Evolutionary conservation across 2,329 filamentous ascomycete species (phyloP), one percentile per base, ranked within the genome.

Genomic region (Huntiella bhutanensis): DNA sequence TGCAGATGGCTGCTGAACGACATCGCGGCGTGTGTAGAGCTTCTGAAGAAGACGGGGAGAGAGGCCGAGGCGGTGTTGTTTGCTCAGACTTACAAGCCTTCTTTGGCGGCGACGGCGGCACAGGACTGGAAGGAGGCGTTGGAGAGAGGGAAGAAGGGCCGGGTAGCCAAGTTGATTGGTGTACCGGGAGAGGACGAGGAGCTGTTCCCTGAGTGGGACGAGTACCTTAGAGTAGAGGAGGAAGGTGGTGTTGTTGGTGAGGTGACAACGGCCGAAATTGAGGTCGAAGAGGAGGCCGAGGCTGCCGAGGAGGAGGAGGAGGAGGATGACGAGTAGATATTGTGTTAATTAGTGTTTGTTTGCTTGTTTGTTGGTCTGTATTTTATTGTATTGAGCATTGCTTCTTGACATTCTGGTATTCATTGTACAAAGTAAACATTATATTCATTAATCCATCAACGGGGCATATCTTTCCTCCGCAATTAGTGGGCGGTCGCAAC

Each of bases 151-250:
- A 88, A 88, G 60, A 94, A 92, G 68, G 73, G 71, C 8, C 84
- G 91, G 53, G 81, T 96, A 3, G 76, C 82, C 8, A 81, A 88
- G 64, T 69, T 86, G 43, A 73, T 98, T 46, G 88, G 82, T 51
- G 71, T 84, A 0, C 91, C 91, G 0, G 82, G 76, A 0, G 79
- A 82, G 54, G 83, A 86, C 50, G 81, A 81, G 36, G 87, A 93
- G 2, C 71, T 98, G 54, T 98, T 98, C 65, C 88, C 88, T 0
- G 85, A 95, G 57, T 98, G 91, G 91, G 82, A 94, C 4, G 81
- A 91, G 61, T 95, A 84, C 68, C 59, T 96, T 54, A 71, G 73
- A 57, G 59, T 94, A 51, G 91, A 96, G 66, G 73, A 71, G 49
- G 78, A 86, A 55, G 81, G 82, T 54, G 50, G 55, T 55, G 12